Base-by-base conservation (phyloP, 2,329 filamentous ascomycete genomes). In the Ramularia collo-cygni region DNA sequence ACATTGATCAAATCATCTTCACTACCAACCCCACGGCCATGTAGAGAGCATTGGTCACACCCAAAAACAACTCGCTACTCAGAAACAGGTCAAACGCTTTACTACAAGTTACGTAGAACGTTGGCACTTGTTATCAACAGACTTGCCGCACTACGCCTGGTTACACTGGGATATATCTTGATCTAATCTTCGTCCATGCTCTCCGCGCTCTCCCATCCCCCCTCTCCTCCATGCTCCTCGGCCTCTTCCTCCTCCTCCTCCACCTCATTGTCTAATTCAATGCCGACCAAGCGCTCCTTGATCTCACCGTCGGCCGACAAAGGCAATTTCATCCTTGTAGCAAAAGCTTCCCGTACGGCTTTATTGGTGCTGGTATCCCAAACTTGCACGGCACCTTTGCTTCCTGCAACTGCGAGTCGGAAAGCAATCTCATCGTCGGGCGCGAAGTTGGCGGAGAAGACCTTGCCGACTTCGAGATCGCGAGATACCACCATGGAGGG, bases 361-460 rank as follows among this genome's bases (percentile, higher is more conserved):
- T 77, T 78, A 62, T 98, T 98, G 42, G 92, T 98, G 62, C 86
- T 82, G 15, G 92, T 95, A 64, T 96, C 90, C 92, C 92, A 98
- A 38, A 98, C 81, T 62, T 94, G 85, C 59, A 96, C 80, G 26
- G 78, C 77, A 32, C 92, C 92, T 69, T 93, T 93, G 71, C 89
- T 96, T 40, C 92, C 92, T 5, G 90, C 92, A 13, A 98, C 87
- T 2, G 89, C 85, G 31, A 98, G 73, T 38, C 92, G 76, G 74
- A 96, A 98, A 16, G 85, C 85, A 8, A 96, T 88, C 64, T 92
- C 86, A 24, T 80, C 65, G 60, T 98, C 92, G 1, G 92, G 90
- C 3, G 85, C 92, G 63, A 96, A 98, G 5, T 76, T 77, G 2
- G 89, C 84, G 8, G 86, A 86, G 65, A 98, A 98, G 27, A 98